A percentile compares a stretch with the other conserved stretches of the same genome.
phyloP scores from a whole-genome alignment of 108 stramenopile species.

The Aurantiochytrium sp. region DNA sequence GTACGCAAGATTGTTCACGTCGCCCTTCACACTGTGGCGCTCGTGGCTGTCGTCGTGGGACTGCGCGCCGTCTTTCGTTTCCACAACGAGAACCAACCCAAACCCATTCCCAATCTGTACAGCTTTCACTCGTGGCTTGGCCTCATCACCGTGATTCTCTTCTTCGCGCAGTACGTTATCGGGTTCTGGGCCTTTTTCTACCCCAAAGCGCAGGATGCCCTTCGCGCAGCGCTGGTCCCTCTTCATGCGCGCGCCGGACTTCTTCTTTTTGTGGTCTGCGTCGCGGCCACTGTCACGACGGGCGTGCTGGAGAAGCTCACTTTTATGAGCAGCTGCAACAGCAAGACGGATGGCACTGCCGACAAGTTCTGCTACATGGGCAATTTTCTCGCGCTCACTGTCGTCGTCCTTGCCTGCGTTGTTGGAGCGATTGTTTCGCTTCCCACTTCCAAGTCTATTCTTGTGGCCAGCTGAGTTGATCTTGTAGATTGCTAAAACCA shows the following conservation, averaged over 20 bases:
- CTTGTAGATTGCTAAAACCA: no score
- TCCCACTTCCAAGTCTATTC: background rate
- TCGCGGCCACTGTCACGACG: background rate
- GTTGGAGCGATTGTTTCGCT: background rate
- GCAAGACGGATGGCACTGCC: background rate
- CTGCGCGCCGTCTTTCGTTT: background rate
- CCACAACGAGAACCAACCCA: background rate
- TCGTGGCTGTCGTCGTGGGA: background rate
- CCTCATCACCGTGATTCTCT: background rate
- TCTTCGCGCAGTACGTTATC: background rate
- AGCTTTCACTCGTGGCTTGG: background rate
- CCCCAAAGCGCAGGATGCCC: background rate
- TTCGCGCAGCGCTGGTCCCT: background rate
- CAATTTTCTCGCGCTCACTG: background rate
- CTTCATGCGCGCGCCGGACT: background rate
- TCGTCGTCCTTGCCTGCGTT: background rate
- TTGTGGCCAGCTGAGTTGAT: background rate
- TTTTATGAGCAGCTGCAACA: background rate
- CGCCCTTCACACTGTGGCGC: background rate
- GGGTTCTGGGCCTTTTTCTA: background rate
- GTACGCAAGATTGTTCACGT: background rate
- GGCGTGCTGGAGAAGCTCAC: background rate
- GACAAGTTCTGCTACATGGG: background rate
- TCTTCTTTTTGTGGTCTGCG: background rate
- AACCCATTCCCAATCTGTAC: slow-evolving; percentile 1